Evolutionary conservation across 169 alveolate species (phyloP).

Genomic region (Plasmodium ovale): DNA sequence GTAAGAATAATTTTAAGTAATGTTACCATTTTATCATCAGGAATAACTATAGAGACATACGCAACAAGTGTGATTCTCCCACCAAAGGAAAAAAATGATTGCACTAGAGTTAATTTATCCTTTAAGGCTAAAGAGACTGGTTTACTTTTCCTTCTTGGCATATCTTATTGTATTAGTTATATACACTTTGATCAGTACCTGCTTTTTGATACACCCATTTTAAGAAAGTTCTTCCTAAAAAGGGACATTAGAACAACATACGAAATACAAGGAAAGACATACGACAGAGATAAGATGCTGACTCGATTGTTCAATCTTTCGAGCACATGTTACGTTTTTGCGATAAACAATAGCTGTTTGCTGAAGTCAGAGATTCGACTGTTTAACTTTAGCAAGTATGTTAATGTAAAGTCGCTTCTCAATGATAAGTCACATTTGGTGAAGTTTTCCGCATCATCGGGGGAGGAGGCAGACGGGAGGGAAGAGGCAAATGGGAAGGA

Average conservation of each 20-base stretch:
- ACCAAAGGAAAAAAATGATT: slow-evolving; percentile 49
- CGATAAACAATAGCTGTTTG: slow-evolving; percentile 24
- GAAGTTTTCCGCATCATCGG: not conserved
- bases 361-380: slow-evolving; percentile 47
- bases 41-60: slow-evolving; percentile 44
- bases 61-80: slow-evolving; percentile 43
- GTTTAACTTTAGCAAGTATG: slow-evolving; percentile 48
- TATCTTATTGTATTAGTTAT: slow-evolving; percentile 64
- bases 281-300: not conserved
- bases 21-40: slow-evolving; percentile 37
- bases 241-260: not conserved
- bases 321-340: slow-evolving; percentile 36
- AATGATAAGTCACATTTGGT: slow-evolving; percentile 23
- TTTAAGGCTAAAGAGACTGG: slow-evolving; percentile 74
- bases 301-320: slow-evolving; percentile 27
- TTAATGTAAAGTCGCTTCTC: slow-evolving; percentile 26
- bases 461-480: not conserved
- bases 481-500: too few species aligned
- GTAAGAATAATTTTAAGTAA: slow-evolving; percentile 34
- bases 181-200: slow-evolving; percentile 39
- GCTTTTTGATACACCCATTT: slow-evolving; percentile 32
- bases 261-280: too few species aligned
- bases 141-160: slow-evolving; percentile 34
- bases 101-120: slow-evolving; percentile 22
- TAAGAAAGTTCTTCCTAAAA: slow-evolving; percentile 3